Evolutionary conservation across 106 monocot genomes (phyloP).

Genomic region (Dioscorea dumetorum): DNA sequence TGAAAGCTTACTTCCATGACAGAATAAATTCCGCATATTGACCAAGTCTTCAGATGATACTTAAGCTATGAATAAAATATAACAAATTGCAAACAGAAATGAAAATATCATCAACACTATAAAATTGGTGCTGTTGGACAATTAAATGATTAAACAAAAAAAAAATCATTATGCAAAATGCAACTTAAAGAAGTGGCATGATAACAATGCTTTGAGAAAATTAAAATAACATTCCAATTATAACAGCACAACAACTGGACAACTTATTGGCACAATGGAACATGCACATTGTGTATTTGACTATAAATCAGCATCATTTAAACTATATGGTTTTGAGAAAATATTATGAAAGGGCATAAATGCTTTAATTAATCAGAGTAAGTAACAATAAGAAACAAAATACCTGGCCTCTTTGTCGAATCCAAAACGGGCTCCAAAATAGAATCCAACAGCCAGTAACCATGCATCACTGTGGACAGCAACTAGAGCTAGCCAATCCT

Average conservation of each 20-base stretch:
- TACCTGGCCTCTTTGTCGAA: conserved; percentile 91
- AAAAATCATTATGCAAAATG: too few species aligned
- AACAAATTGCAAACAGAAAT: too few species aligned
- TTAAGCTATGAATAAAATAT: too few species aligned
- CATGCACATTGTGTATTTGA: background rate
- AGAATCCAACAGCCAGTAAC: conserved; percentile 80
- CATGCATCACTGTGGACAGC: conserved; percentile 96
- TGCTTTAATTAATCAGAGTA: background rate
- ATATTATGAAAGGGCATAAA: background rate
- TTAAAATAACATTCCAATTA: background rate
- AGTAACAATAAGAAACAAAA: background rate
- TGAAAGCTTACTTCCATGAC: too few species aligned
- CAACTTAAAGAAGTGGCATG: too few species aligned
- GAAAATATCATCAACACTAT: too few species aligned
- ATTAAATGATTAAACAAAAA: too few species aligned
- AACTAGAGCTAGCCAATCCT: conserved; percentile 83
- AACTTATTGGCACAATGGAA: background rate
- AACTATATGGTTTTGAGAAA: background rate
- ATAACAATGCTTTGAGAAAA: background rate
- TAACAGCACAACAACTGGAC: background rate
- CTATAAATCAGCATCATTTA: background rate
- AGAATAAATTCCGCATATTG: too few species aligned
- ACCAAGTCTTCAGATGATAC: too few species aligned
- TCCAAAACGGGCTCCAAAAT: conserved; percentile 89
- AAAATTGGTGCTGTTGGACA: too few species aligned